Conservation (phyloP, 345 rosid genomes). For the Corchorus olitorius region DNA sequence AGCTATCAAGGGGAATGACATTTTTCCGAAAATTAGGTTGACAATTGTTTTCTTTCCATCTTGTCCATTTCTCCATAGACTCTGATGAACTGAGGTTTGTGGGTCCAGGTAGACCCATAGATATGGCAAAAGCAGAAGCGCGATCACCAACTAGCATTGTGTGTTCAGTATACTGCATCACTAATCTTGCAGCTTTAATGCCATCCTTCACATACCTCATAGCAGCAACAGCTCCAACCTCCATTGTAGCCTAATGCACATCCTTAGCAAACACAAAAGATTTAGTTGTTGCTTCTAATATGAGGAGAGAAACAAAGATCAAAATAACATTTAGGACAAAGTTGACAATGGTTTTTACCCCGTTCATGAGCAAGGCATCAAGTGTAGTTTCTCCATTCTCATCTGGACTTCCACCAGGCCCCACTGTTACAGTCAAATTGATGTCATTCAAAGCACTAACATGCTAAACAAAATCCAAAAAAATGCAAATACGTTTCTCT, state of each 20-base stretch:
- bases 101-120: constrained; percentile 96
- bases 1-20: constrained; percentile 52
- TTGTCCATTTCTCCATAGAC: constrained; percentile 74
- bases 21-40: constrained; percentile 90
- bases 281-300: constrained; percentile 20
- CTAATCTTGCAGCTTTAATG: constrained; percentile 80
- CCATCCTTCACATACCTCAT: constrained; percentile 97
- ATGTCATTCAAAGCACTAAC: constrained; percentile 9
- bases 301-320: constrained; percentile 2
- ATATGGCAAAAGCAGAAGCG: constrained; percentile 85
- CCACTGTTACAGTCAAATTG: constrained; percentile 52
- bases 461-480: constrained; percentile 18
- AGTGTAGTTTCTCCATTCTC: constrained; percentile 95
- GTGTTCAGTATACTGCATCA: constrained; percentile 79
- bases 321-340: constrained; percentile 7
- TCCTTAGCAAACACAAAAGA: constrained; percentile 45
- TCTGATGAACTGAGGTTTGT: constrained; percentile 77
- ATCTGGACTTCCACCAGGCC: constrained; percentile 97
- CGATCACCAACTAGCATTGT: constrained; percentile 82
- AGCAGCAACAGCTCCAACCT: constrained; percentile 98
- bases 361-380: constrained; percentile 91
- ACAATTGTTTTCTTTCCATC: constrained; percentile 70
- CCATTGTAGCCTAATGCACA: constrained; percentile 82
- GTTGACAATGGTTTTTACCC: constrained; percentile 49
- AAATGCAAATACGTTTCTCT: neutral